These are phyloP conservation scores for Pestalotiopsis fici DNA, from an alignment of 2,329 filamentous ascomycete genomes.

Conservation along the genomic window DNA sequence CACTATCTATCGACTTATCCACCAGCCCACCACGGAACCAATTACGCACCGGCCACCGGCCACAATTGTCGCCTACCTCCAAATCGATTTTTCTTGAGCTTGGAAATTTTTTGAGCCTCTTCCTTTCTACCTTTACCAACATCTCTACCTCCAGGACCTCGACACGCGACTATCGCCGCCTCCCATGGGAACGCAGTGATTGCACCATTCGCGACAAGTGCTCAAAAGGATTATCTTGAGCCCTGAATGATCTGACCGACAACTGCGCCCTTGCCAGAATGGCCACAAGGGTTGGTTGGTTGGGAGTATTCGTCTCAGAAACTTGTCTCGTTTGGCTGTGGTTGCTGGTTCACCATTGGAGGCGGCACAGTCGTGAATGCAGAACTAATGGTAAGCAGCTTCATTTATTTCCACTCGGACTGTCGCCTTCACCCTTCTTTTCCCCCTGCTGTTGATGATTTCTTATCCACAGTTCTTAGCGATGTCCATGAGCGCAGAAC, in stretches of 20 bases:
- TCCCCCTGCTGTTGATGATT: constrained; percentile 52
- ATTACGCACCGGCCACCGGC: constrained; percentile 11
- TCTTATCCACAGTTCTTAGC: constrained; percentile 59
- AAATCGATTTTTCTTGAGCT: constrained; percentile 10
- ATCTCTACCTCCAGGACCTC: background rate
- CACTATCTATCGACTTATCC: background rate
- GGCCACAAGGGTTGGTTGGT: background rate
- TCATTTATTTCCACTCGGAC: background rate
- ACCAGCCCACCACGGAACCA: constrained; percentile 2
- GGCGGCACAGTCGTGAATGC: background rate
- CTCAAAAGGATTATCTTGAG: background rate
- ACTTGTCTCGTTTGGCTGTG: background rate
- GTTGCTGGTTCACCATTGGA: background rate
- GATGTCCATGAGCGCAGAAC: constrained; percentile 62
- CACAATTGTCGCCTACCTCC: background rate
- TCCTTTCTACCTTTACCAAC: background rate
- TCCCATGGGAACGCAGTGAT: background rate
- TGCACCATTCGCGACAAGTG: background rate
- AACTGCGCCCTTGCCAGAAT: background rate
- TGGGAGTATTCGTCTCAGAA: background rate
- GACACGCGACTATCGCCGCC: background rate
- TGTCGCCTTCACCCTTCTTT: background rate
- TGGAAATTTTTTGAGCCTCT: background rate
- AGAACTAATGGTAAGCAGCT: background rate
- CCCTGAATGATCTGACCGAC: background rate